Evolutionary conservation across 1,284 basidiomycete genomes (phyloP).

Genomic region (Butyriboletus appendiculatus): DNA sequence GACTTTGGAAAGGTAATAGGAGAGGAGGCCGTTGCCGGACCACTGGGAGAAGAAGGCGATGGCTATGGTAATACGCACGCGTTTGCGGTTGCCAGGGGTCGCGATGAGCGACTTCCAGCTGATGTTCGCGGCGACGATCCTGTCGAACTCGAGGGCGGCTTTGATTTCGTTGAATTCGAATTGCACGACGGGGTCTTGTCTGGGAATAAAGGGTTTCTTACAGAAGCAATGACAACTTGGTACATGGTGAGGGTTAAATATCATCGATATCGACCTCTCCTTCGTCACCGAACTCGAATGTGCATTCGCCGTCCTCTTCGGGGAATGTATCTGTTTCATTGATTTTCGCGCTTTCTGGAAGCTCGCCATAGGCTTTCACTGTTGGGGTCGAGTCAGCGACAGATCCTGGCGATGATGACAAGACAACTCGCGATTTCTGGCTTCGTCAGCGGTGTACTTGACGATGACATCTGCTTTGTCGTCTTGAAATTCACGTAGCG

Average conservation of each 20-base stretch:
- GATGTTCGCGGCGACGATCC: conserved; percentile 51
- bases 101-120: conserved; percentile 63
- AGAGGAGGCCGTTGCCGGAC: conserved; percentile 77
- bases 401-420: background rate
- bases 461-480: conserved; percentile 99
- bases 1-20: conserved; percentile 75
- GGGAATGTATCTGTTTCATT: conserved; percentile 96
- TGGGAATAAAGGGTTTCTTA: conserved; percentile 29
- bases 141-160: conserved; percentile 68
- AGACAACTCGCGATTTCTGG: conserved; percentile 63
- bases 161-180: conserved; percentile 82
- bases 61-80: conserved; percentile 69
- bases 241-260: conserved; percentile 46
- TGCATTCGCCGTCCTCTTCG: conserved; percentile 87
- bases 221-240: conserved; percentile 9
- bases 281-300: conserved; percentile 88
- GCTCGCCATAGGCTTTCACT: conserved; percentile 97
- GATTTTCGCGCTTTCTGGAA: conserved; percentile 98
- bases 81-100: conserved; percentile 67
- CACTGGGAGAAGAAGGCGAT: conserved; percentile 74
- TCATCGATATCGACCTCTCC: conserved; percentile 82
- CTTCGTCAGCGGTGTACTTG: conserved; percentile 97
- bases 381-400: conserved; percentile 6
- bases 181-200: conserved; percentile 71
- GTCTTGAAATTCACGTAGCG: conserved; percentile 98